Base-by-base conservation (phyloP, 2,329 filamentous ascomycete species). In the Aureobasidium namibiae region DNA sequence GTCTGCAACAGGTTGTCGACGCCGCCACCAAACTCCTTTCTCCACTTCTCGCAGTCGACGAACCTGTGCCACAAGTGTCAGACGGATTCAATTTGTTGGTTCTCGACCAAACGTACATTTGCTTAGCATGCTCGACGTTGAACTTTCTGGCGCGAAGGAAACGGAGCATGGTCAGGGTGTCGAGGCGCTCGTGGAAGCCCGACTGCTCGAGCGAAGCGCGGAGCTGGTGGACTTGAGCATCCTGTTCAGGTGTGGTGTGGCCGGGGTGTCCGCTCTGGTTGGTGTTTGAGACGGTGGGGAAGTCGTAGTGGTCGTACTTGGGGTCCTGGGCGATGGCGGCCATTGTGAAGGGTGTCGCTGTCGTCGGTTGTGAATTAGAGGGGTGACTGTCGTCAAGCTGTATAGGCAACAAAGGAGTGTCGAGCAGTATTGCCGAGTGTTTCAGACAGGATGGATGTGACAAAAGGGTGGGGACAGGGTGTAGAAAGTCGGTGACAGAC, bases 221-320 rank as follows among this genome's bases (percentile, higher is more conserved):
- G 72, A 99, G 80, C 80, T 96, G 90, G 70, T 85, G 78, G 49
- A 97, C 87, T 77, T 92, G 87, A 57, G 90, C 91, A 82, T 96
- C 88, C 79, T 97, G 91, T 74, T 89, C 83, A 60, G 84, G 80
- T 59, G 87, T 94, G 68, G 95, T 88, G 75, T 95, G 84, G 72
- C 94, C 94, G 63, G 92, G 87, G 74, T 96, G 91, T 65, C 94
- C 94, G 67, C 80, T 78, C 71, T 86, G 83, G 48, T 81, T 73
- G 66, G 84, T 83, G 59, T 88, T 83, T 48, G 90, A 84, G 63
- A 83, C 87, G 64, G 86, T 90, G 63, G 94, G 94, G 79, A 84
- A 97, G 76, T 96, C 92, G 76, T 94, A 97, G 79, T 95, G 75
- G 78, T 97, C 94, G 80, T 97, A 95, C 78, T 96, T 96, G 73